A percentile compares a stretch with the other conserved stretches of the same genome.
Conservation (phyloP, 495 filamentous ascomycete genomes). For the Delitschia confertaspora region DNA sequence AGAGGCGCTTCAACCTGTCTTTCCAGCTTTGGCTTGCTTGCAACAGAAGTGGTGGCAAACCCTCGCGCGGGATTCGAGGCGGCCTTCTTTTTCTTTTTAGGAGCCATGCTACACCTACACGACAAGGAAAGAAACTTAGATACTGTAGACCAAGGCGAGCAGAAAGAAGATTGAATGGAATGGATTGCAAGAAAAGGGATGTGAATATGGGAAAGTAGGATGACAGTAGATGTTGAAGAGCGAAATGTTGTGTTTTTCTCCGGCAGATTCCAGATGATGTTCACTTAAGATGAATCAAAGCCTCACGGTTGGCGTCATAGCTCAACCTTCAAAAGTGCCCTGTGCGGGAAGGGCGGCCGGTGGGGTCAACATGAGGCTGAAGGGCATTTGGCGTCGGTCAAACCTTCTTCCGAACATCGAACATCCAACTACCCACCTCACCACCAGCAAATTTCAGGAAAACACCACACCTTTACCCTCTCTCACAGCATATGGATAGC, state of each 20-base stretch:
- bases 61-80: conserved; percentile 76
- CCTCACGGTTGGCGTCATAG: too few species aligned
- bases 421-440: background rate
- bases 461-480: conserved; percentile 2
- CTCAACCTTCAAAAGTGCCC: too few species aligned
- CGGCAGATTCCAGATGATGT: too few species aligned
- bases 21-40: conserved; percentile 52
- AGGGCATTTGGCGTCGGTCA: conserved; percentile 13
- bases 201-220: too few species aligned
- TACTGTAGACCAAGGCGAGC: too few species aligned
- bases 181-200: too few species aligned
- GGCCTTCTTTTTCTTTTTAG: conserved; percentile 80
- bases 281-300: too few species aligned
- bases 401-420: conserved; percentile 19
- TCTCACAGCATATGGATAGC: conserved; percentile 14
- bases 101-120: conserved; percentile 7
- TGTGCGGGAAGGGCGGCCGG: too few species aligned
- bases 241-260: too few species aligned
- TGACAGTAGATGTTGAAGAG: too few species aligned
- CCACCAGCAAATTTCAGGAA: conserved; percentile 6
- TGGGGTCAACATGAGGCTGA: background rate
- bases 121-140: background rate
- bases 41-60: conserved; percentile 83
- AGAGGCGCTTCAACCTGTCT: conserved; percentile 10
- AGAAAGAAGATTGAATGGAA: too few species aligned